Evolutionary conservation across 2,329 filamentous ascomycete species (phyloP), one percentile per base, ranked within the genome.

Genomic region (Magnaporthiopsis poae): DNA sequence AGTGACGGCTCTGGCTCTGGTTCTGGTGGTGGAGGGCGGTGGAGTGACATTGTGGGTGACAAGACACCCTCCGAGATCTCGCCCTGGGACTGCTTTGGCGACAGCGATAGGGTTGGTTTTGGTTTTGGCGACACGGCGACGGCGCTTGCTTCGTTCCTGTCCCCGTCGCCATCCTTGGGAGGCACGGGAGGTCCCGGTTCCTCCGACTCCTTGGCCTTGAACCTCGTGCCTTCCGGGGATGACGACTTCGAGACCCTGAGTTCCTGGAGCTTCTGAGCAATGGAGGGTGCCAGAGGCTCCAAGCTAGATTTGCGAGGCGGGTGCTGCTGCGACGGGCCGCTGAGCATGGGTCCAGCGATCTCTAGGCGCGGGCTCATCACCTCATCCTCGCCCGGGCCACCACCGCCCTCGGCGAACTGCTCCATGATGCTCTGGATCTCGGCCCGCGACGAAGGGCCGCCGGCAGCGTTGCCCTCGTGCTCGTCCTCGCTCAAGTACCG

Each of bases 401-500:
- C 86, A 35, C 86, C 86, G 64, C 86, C 86, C 73, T 91, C 88
- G 71, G 90, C 88, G 72, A 98, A 98, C 77, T 98, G 95, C 69
- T 92, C 91, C 91, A 99, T 98, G 75, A 99, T 98, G 74, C 86
- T 96, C 77, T 97, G 91, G 68, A 99, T 97, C 79, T 99, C 95
- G 7, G 89, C 88, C 68, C 87, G 86, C 1, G 90, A 91, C 52
- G 63, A 25, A 27, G 21, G 33, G 18, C 56, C 21, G 31, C 27
- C 36, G 8, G 12, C 52, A 13, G 39, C 4, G 39, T 18, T 46
- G 3, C 65, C 86, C 87, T 92, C 88, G 29, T 86, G 84, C 66
- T 86, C 84, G 72, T 87, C 86, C 72, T 88, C 87, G 71, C 82
- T 88, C 52, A 80, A 71, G 66, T 82, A 82, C 68, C 78, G 78